Evolutionary conservation across 2,329 filamentous ascomycete species (phyloP), one percentile per base, ranked within the genome.

Genomic region (Furcasterigmium furcatum): DNA sequence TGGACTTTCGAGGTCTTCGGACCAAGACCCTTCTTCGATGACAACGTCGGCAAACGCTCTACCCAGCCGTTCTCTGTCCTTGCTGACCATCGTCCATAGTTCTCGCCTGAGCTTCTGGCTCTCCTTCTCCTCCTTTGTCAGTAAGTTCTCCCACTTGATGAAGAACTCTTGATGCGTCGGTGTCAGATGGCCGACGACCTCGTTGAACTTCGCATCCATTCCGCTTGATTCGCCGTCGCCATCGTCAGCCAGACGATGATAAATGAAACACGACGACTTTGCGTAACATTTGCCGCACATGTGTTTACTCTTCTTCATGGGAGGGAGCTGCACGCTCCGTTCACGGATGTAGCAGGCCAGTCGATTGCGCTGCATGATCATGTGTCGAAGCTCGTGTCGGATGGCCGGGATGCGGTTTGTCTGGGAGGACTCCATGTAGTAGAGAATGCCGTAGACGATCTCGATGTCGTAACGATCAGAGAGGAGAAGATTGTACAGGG

Each of bases 381-480:
- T 96, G 56, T 96, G 91, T 30, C 91, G 84, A 43, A 99, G 80
- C 62, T 99, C 94, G 54, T 90, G 85, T 30, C 89, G 82, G 47
- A 97, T 79, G 7, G 89, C 85, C 4, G 91, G 89, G 36, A 99
- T 88, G 19, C 91, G 84, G 55, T 89, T 83, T 12, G 87, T 95
- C 53, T 89, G 85, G 0, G 91, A 92, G 3, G 84, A 89, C 62
- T 97, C 94, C 72, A 96, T 87, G 60, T 99, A 99, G 64, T 96
- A 99, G 10, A 99, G 72, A 45, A 99, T 82, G 8, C 94, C 94
- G 55, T 91, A 96, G 35, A 84, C 82, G 50, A 97, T 87, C 44
- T 96, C 85, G 46, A 97, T 82, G 67, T 99, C 91, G 64, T 99
- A 99, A 52, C 94, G 84, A 67, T 99, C 92, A 18, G 91, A 95